Percentiles rank a stretch among this genome's conserved stretches.
Conservation (phyloP, 345 rosid species). For the Camelina laxa region DNA sequence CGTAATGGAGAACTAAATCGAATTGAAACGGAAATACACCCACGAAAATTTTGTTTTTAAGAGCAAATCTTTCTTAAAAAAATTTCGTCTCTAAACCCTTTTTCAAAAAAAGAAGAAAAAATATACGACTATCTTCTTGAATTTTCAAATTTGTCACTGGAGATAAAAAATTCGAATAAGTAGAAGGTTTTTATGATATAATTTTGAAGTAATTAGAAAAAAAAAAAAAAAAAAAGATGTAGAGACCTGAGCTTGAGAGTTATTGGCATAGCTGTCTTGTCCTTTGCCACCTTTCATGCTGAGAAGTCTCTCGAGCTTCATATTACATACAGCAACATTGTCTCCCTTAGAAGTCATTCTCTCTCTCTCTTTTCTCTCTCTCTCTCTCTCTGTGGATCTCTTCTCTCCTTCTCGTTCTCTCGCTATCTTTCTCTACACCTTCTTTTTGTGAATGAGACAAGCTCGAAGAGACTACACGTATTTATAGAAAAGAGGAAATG, state of each 20-base stretch:
- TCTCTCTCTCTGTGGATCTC: slow-evolving; percentile 1
- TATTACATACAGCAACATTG: slow-evolving; percentile 65
- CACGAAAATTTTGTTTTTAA: neutral
- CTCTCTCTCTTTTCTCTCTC: slow-evolving; percentile 7
- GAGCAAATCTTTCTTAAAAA: neutral
- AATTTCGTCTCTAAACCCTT: too few relatives aligned
- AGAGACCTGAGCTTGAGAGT: slow-evolving; percentile 94
- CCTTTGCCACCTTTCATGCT: slow-evolving; percentile 98
- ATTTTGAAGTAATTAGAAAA: neutral
- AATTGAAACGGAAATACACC: neutral
- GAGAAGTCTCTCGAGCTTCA: slow-evolving; percentile 83
- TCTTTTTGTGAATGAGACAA: slow-evolving; percentile 36
- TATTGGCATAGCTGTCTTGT: slow-evolving; percentile 87
- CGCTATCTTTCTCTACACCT: slow-evolving; percentile 9
- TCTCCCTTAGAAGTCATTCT: slow-evolving; percentile 60
- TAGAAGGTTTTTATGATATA: neutral
- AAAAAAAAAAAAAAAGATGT: neutral
- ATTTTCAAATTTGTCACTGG: neutral
- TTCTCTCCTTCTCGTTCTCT: neutral
- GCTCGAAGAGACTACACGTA: slow-evolving; percentile 24
- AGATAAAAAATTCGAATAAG: neutral
- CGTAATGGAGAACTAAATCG: neutral
- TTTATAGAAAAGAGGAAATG: slow-evolving; percentile 37
- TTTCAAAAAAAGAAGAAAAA: too few relatives aligned
- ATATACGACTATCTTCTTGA: neutral